Base-by-base conservation (phyloP, 2,329 filamentous ascomycete species). In the Mycosphaerella arachidis region DNA sequence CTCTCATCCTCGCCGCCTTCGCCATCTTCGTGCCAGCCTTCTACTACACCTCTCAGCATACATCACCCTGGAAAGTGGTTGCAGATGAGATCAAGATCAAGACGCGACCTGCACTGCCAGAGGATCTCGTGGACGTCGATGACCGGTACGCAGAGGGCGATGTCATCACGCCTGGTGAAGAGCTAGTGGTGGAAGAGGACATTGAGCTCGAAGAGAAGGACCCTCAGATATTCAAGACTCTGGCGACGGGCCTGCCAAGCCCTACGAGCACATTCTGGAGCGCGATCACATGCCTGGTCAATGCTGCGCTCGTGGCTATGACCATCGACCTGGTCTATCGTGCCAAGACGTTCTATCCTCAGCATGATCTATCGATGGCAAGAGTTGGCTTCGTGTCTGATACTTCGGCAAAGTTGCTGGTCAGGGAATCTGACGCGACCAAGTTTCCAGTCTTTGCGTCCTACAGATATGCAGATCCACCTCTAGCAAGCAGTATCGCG, bases 381-480 rank as follows among this genome's bases (percentile, higher is more conserved):
- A 84, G 94, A 8, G 79, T 96, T 16, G 94, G 94, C 29, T 93
- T 93, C 72, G 88, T 97, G 30, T 96, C 92, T 4, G 84, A 90
- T 18, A 84, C 81, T 0, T 88, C 88, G 58, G 94, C 92, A 24
- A 92, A 86, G 62, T 82, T 99, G 43, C 78, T 99, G 30, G 81
- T 99, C 51, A 85, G 94, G 59, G 94, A 97, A 74, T 91, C 94
- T 0, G 84, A 96, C 66, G 80, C 84, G 55, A 73, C 82, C 35
- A 86, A 89, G 67, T 83, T 96, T 71, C 92, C 92, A 0, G 76
- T 96, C n/a, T 86, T 81, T 0, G 78, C 94, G 9, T 87, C 89
- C 54, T 86, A 84, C 65, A 75, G 79, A 43, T 73, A 77, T 55
- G 71, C 71, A 6, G 71, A 76, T 43, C 57, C 63, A 10, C 74